phyloP scores from a whole-genome alignment of 257 asterid genomes.

The Datura wrightii region DNA sequence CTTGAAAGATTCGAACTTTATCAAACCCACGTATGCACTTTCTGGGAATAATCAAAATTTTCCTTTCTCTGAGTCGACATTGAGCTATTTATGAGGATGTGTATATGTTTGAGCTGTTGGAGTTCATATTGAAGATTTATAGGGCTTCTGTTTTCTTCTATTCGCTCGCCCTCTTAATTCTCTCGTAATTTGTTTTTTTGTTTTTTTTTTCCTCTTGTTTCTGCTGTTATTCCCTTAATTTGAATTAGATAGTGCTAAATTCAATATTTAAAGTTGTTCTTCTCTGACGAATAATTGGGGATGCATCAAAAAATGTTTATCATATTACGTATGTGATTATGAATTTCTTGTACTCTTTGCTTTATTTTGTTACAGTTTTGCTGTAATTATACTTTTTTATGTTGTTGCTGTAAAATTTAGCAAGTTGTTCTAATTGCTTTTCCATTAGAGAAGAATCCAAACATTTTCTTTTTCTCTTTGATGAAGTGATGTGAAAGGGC shows the following conservation, averaged over 20 bases:
- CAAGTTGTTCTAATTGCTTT: background rate
- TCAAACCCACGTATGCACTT: background rate
- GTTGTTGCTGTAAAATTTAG: background rate
- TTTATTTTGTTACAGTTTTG: background rate
- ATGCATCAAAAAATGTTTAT: background rate
- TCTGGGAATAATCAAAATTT: background rate
- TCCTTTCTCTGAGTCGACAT: background rate
- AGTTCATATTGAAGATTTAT: background rate
- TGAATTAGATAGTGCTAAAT: background rate
- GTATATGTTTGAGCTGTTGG: background rate
- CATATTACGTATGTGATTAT: background rate
- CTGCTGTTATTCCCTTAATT: background rate
- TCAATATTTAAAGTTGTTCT: background rate
- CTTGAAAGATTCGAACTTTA: background rate
- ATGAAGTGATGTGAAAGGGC: background rate
- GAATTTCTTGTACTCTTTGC: background rate
- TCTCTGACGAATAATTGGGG: background rate
- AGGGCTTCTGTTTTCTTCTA: background rate
- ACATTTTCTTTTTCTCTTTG: background rate
- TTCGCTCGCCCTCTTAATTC: no score
- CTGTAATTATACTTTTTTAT: background rate
- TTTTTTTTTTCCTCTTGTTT: background rate
- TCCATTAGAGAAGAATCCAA: background rate
- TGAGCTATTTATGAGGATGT: background rate
- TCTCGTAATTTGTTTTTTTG: no score